Evolutionary conservation across 306 rosid genomes (phyloP).

Genomic region (Clitoria ternatea): DNA sequence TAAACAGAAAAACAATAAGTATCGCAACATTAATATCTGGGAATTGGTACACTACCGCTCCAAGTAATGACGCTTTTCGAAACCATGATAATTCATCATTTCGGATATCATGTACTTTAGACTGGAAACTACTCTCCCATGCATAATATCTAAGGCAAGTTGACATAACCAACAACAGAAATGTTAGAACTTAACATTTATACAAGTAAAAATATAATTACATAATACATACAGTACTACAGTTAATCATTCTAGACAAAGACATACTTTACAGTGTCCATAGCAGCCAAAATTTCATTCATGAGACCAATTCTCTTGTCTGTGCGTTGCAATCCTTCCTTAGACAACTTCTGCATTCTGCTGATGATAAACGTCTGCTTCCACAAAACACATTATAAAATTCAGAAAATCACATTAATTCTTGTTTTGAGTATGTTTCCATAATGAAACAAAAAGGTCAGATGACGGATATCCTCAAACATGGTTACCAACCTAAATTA

Average conservation of each 20-base stretch:
- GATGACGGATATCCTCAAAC: conserved; percentile 4
- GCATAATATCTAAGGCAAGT: conserved; percentile 83
- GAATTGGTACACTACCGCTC: conserved; percentile 60
- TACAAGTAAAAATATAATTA: background rate
- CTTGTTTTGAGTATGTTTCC: conserved; percentile 2
- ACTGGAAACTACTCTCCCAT: conserved; percentile 96
- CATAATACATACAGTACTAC: background rate
- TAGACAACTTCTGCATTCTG: conserved; percentile 74
- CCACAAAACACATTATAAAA: conserved; percentile 23
- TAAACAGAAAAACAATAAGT: conserved; percentile 3
- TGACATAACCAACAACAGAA: conserved; percentile 24
- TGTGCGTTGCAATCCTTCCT: conserved; percentile 88
- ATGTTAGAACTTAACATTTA: conserved; percentile 15
- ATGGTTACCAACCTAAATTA: background rate
- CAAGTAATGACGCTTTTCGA: conserved; percentile 70
- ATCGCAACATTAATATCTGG: conserved; percentile 8
- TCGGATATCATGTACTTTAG: conserved; percentile 63
- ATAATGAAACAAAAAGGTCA: background rate
- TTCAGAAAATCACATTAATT: conserved; percentile 21
- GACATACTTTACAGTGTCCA: conserved; percentile 94
- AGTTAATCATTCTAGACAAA: conserved; percentile 1
- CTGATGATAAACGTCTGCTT: conserved; percentile 79
- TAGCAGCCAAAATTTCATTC: conserved; percentile 97
- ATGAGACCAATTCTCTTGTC: conserved; percentile 97
- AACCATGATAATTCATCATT: conserved; percentile 85